Conservation (phyloP, 2,329 filamentous ascomycete species). For the Paecilomyces fulvus region DNA sequence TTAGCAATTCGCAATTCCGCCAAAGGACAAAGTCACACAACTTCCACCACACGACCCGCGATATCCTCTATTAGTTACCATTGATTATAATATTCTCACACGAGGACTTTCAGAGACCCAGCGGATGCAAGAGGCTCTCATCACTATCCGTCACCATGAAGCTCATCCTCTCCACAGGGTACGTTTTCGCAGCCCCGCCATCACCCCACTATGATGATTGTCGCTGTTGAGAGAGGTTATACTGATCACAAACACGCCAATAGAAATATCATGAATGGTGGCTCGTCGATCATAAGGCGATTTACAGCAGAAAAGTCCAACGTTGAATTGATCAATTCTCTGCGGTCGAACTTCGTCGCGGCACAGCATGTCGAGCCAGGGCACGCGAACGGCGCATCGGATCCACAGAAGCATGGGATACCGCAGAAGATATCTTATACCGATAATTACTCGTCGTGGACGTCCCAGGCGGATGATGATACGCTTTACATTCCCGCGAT, state of each 20-base stretch:
- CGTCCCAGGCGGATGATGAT: conserved; percentile 49
- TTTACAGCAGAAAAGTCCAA: conserved; percentile 76
- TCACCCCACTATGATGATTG: background rate
- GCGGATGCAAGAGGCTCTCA: conserved; percentile 2
- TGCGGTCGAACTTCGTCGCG: conserved; percentile 72
- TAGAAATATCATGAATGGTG: conserved; percentile 77
- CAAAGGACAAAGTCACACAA: background rate
- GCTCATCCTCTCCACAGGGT: conserved; percentile 80
- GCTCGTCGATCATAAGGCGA: conserved; percentile 75
- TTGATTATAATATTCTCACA: background rate
- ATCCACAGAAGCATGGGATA: conserved; percentile 2
- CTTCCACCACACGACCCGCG: background rate
- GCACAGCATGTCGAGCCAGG: conserved; percentile 54
- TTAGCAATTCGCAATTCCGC: conserved; percentile 13
- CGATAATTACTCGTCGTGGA: conserved; percentile 53
- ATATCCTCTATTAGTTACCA: background rate
- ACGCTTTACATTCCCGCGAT: conserved; percentile 70
- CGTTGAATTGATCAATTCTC: conserved; percentile 79
- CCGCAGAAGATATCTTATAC: conserved; percentile 16
- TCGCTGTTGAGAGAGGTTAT: background rate
- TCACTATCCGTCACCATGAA: conserved; percentile 51
- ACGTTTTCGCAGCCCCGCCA: conserved; percentile 29
- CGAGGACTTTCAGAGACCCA: background rate
- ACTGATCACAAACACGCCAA: conserved; percentile 1
- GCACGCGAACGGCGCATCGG: conserved; percentile 18